Evolutionary conservation across 2,329 filamentous ascomycete genomes (phyloP), one percentile per base, ranked within the genome.

Genomic region (Cladosporium sp.): DNA sequence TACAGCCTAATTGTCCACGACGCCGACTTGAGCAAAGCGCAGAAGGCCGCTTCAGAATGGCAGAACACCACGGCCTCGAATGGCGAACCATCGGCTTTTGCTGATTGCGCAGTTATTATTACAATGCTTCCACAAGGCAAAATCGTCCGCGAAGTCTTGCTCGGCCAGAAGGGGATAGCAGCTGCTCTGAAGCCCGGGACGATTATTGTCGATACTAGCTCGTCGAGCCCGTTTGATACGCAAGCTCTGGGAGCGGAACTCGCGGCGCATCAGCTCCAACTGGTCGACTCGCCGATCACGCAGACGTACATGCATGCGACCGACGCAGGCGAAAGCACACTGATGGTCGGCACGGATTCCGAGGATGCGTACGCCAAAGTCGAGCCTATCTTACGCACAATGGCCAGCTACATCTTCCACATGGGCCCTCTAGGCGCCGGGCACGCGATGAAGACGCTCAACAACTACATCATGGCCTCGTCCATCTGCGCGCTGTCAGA

Each of bases 51-150:
- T 7, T 66, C 67, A 18, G 69, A 72, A 63, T 73, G 70, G 70
- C 58, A 66, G 18, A 75, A 75, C 64, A 76, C 75, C 8, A 73
- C 68, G 2, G 70, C 71, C 16, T 71, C 73, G 5, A 68, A 72
- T 10, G 70, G 70, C 18, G 65, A 67, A 16, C 59, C 70, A 0
- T 68, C 72, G 36, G 72, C 73, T 0, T 77, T 77, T 65, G 68
- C 70, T 26, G 74, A 75, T 30, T 74, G 72, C 65, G 71, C 76
- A 65, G 67, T 76, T 11, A 71, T 77, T n/a, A 65, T 77, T 13
- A 77, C 75, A 0, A 77, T 77, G 76, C 70, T 77, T 0, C 76
- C 75, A 1, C 72, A 77, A 63, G 75, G 75, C n/a, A 76, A 76
- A 62, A 69, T 76, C 48, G 75, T 77, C 10, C 66, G 72, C 64